Conservation (phyloP, 176 grass and related monocot genomes). For the Carex kokanica region DNA sequence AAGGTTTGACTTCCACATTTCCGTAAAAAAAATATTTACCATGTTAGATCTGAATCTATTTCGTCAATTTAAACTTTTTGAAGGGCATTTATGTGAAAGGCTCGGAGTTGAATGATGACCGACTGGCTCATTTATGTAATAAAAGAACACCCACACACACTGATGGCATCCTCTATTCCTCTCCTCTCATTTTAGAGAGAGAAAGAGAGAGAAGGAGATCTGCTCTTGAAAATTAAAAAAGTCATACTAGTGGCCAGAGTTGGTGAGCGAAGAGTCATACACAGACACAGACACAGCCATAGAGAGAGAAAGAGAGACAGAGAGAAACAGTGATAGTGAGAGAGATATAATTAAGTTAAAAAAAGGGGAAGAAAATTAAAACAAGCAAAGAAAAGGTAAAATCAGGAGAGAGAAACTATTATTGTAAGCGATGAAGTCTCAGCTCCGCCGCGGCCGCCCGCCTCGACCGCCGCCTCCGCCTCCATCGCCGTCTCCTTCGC, state of each 20-base stretch:
- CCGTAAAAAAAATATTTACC: not conserved
- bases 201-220: slow-evolving; percentile 37
- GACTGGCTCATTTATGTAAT: not conserved
- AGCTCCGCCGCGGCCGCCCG: slow-evolving; percentile 57
- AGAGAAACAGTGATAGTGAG: slow-evolving; percentile 37
- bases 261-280: slow-evolving; percentile 16
- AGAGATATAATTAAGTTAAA: slow-evolving; percentile 28
- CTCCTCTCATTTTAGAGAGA: slow-evolving; percentile 33
- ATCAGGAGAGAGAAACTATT: slow-evolving; percentile 17
- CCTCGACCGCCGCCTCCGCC: slow-evolving; percentile 44
- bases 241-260: slow-evolving; percentile 35
- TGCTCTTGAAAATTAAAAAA: not conserved
- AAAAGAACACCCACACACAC: slow-evolving; percentile 17
- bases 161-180: not conserved
- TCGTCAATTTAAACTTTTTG: not conserved
- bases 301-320: not conserved
- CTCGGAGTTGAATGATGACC: no score
- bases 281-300: not conserved
- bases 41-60: not conserved
- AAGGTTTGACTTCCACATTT: no score
- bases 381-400: slow-evolving; percentile 39
- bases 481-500: slow-evolving; percentile 19
- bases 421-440: slow-evolving; percentile 38
- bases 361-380: slow-evolving; percentile 17
- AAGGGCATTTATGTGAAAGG: not conserved